A percentile compares a stretch with the other conserved stretches of the same genome.
Conservation (phyloP, 2,329 filamentous ascomycete genomes). For the Sarocladium kiliense region DNA sequence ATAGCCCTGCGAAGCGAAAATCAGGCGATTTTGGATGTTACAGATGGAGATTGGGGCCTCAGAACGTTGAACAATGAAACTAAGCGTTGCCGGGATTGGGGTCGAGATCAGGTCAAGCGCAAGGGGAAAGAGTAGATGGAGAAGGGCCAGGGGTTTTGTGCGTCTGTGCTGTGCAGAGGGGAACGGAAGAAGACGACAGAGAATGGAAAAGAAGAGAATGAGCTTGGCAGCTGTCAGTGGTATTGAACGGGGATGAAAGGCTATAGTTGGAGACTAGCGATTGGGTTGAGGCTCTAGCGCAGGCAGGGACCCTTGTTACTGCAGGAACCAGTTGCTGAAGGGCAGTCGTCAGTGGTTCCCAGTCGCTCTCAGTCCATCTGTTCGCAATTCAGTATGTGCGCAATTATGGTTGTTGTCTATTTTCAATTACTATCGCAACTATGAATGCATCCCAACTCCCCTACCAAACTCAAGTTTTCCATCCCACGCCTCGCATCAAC, state of each 20-base stretch:
- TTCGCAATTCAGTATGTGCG: too few species aligned
- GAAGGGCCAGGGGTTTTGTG: too few species aligned
- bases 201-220: neutral
- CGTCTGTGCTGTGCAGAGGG: neutral
- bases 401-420: too few species aligned
- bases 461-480: too few species aligned
- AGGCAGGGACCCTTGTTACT: neutral
- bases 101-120: constrained; percentile 1
- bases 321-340: neutral
- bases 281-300: neutral
- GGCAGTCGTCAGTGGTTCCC: neutral
- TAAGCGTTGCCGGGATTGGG: neutral
- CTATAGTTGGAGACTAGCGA: neutral
- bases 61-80: neutral
- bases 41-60: neutral
- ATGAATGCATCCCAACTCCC: too few species aligned
- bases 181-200: neutral
- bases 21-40: constrained; percentile 2
- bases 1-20: neutral
- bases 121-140: neutral
- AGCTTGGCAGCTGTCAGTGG: constrained; percentile 5
- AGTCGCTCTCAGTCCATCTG: neutral
- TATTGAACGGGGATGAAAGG: neutral
- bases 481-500: too few species aligned
- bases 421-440: too few species aligned